These are phyloP conservation scores for Kernera saxatilis DNA, from an alignment of 345 rosid species.

Conservation along the genomic window DNA sequence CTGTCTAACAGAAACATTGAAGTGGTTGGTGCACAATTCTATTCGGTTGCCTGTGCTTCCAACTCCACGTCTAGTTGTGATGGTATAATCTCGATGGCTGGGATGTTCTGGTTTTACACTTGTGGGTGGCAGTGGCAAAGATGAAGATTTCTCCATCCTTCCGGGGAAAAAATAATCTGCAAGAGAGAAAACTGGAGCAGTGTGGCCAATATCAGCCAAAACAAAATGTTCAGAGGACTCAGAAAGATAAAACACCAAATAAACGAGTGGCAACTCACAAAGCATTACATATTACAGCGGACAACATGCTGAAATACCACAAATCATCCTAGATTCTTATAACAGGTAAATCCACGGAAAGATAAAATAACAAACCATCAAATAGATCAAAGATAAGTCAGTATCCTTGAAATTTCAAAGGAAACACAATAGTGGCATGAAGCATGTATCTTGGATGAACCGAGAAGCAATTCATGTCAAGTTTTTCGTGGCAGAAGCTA, in stretches of 20 bases:
- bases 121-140: conserved; percentile 33
- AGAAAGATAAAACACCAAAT: neutral
- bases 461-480: neutral
- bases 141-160: conserved; percentile 45
- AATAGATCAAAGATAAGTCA: neutral
- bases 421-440: neutral
- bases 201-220: neutral
- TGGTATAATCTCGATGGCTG: conserved; percentile 38
- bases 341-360: neutral
- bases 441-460: neutral
- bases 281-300: neutral
- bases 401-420: neutral
- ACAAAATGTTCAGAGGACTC: neutral
- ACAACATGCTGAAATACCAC: neutral
- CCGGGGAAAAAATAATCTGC: neutral
- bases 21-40: conserved; percentile 64
- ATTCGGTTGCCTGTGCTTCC: conserved; percentile 49
- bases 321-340: neutral
- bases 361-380: neutral
- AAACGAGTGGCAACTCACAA: neutral
- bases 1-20: conserved; percentile 45
- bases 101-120: conserved; percentile 27
- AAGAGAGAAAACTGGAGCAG: neutral
- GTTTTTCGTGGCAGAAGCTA: neutral
- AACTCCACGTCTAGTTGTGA: conserved; percentile 45